Evolutionary conservation across 1,139 yeast genomes (phyloP), one percentile per base, ranked within the genome.

Genomic region (Hansenula sp.): DNA sequence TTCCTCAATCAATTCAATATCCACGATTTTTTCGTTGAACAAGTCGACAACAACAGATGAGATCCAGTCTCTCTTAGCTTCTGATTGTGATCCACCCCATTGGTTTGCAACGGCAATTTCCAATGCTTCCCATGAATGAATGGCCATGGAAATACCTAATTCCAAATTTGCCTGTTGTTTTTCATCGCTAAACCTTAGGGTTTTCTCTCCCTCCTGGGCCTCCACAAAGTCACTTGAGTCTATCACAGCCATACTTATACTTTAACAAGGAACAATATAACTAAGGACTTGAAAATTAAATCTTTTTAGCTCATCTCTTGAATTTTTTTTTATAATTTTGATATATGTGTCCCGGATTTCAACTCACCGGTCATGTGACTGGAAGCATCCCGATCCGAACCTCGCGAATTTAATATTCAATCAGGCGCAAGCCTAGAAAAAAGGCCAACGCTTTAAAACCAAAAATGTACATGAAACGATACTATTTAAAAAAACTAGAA

Each of bases 21-120:
- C 98, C 9, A 91, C 87, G 11, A 73, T 67, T 43, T 68, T 74
- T 43, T 76, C 84, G 17, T 66, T 63, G 59, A 91, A 93, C 45
- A 90, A 71, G 36, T 90, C 98, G 38, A 89, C 79, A 3, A 91
- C 78, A 17, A 87, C 72, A 5, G 90, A 96, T 4, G 90, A 81
- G 49, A 91, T 75, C 99, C 99, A 94, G 61, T 93, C 99, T 59
- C 99, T 76, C 65, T 93, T 93, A 40, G 88, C 98, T 1, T 75
- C 78, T 12, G 96, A 84, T 38, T 87, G 87, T 15, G 96, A 80
- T 2, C 99, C 99, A 47, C 99, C 99, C 99, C 99, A 93, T 33
- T 75, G 72, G 61, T 87, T 88, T n/a, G 81, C 95, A n/a, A 94
- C 99, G 0, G 99, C 99, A 1, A 88, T 84, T 42, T 78, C 75